Evolutionary conservation across 1,139 yeast genomes (phyloP).

Genomic region (Sugiyamaella xylanicola): DNA sequence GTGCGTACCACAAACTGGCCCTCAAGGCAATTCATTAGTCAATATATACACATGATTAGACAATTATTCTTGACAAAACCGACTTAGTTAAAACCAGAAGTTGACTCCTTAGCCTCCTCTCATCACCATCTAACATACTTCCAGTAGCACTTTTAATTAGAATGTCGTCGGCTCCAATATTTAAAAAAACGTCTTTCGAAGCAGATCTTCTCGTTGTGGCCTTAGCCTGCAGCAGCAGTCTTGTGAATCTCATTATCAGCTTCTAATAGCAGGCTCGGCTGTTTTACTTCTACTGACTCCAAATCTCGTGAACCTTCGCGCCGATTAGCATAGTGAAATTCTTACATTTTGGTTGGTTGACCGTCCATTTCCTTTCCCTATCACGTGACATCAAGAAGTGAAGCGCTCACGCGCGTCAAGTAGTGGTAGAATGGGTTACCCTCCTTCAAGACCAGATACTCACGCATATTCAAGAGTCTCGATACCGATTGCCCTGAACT

Average conservation of each 20-base stretch:
- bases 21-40: too few species aligned
- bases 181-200: conserved; percentile 22
- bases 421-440: too few species aligned
- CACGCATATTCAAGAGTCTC: too few species aligned
- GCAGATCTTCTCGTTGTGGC: conserved; percentile 31
- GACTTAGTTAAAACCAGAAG: too few species aligned
- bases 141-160: conserved; percentile 69
- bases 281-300: conserved; percentile 13
- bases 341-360: conserved; percentile 17
- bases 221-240: conserved; percentile 45
- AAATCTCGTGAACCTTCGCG: background rate
- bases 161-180: conserved; percentile 49
- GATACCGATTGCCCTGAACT: too few species aligned
- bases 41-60: too few species aligned
- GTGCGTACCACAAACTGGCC: too few species aligned
- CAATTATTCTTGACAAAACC: too few species aligned
- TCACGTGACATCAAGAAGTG: conserved; percentile 5
- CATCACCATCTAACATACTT: conserved; percentile 34
- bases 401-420: background rate
- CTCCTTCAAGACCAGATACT: too few species aligned
- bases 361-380: background rate
- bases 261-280: too few species aligned
- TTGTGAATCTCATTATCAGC: conserved; percentile 51
- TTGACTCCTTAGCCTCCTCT: too few species aligned
- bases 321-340: conserved; percentile 6